Evolutionary conservation across 768 basidiomycete genomes (phyloP).

Genomic region (Rhizopogon vulgaris): DNA sequence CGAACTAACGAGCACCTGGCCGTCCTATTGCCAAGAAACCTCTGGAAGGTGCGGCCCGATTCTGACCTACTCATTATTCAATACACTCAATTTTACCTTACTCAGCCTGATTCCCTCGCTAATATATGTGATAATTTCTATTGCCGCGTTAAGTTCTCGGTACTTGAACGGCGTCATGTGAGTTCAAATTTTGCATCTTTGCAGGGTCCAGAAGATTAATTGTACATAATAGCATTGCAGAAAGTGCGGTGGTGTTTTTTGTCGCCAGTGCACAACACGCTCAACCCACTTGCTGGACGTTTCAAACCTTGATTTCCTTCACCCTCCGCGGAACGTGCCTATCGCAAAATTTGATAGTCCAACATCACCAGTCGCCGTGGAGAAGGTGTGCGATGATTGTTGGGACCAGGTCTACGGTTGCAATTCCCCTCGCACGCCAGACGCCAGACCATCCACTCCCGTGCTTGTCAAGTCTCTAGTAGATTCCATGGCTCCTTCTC

Average conservation of each 20-base stretch:
- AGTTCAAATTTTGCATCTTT: constrained; percentile 21
- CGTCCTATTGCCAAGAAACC: constrained; percentile 57
- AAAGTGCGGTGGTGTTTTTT: constrained; percentile 79
- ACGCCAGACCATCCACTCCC: constrained; percentile 30
- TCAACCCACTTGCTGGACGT: constrained; percentile 65
- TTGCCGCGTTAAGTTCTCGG: constrained; percentile 57
- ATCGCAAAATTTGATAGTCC: constrained; percentile 53
- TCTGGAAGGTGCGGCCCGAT: constrained; percentile 61
- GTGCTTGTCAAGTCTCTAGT: constrained; percentile 28
- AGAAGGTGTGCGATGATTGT: constrained; percentile 76
- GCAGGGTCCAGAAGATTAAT: constrained; percentile 11
- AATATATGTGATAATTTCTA: constrained; percentile 66
- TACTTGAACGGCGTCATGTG: constrained; percentile 74
- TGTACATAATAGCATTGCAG: constrained; percentile 59
- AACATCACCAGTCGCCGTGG: constrained; percentile 46
- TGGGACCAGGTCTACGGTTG: constrained; percentile 66
- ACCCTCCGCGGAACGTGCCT: constrained; percentile 65
- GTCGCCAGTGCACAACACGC: constrained; percentile 53
- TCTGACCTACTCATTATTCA: constrained; percentile 2
- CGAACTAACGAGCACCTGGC: constrained; percentile 68
- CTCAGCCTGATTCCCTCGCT: constrained; percentile 57
- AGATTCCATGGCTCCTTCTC: constrained; percentile 26
- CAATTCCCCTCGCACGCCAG: constrained; percentile 36
- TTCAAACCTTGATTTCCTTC: constrained; percentile 61
- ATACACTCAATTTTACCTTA: constrained; percentile 6